Evolutionary conservation across 2,329 filamentous ascomycete genomes (phyloP).

Genomic region (Teratosphaeriaceae sp.): DNA sequence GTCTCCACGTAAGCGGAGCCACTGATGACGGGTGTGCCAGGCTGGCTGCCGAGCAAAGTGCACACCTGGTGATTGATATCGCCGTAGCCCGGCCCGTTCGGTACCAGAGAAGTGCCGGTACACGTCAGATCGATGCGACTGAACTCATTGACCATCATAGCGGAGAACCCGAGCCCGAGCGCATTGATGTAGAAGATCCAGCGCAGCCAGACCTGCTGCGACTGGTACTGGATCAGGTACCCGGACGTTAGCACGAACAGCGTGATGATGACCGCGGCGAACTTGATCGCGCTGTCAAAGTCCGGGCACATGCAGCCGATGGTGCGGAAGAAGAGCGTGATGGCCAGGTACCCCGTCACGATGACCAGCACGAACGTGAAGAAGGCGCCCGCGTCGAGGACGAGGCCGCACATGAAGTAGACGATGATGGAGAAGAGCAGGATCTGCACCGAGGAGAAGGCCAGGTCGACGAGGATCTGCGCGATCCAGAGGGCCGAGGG

Average conservation of each 20-base stretch:
- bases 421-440: slow-evolving; percentile 67
- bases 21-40: slow-evolving; percentile 57
- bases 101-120: slow-evolving; percentile 60
- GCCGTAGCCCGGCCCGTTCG: slow-evolving; percentile 61
- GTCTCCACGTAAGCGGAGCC: slow-evolving; percentile 63
- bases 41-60: slow-evolving; percentile 64
- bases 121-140: slow-evolving; percentile 62
- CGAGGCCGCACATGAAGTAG: slow-evolving; percentile 70
- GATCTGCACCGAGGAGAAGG: slow-evolving; percentile 65
- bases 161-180: slow-evolving; percentile 66
- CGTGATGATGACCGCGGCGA: slow-evolving; percentile 71
- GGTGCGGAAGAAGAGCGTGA: slow-evolving; percentile 72
- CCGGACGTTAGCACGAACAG: slow-evolving; percentile 76
- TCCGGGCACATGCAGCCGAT: slow-evolving; percentile 69
- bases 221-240: slow-evolving; percentile 75
- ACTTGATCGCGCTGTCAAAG: slow-evolving; percentile 78
- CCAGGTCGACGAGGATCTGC: slow-evolving; percentile 67
- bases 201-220: slow-evolving; percentile 66
- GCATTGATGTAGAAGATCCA: slow-evolving; percentile 75
- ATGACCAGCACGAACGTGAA: slow-evolving; percentile 63
- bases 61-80: slow-evolving; percentile 73
- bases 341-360: slow-evolving; percentile 40
- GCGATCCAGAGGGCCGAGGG: slow-evolving; percentile 72
- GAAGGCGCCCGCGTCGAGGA: slow-evolving; percentile 65
- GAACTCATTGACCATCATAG: slow-evolving; percentile 86